Base-by-base conservation (phyloP, 78 protist genomes). In the Polysphondylium violaceum region DNA sequence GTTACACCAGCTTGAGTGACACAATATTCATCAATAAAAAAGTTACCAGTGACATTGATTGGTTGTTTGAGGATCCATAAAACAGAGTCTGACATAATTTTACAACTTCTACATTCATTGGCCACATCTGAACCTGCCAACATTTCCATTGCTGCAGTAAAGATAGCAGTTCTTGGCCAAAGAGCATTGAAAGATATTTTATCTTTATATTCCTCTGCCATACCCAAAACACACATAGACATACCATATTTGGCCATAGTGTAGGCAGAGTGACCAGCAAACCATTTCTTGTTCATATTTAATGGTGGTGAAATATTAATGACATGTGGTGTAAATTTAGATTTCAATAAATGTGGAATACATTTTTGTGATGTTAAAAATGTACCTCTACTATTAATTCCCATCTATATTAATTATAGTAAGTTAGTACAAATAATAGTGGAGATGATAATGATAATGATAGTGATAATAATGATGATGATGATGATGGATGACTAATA, bases 221-320 rank as follows among this genome's bases (percentile, higher is more conserved):
- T 92, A 55, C 96, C 97, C 59, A 94, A 76, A 0, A 75, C 94
- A 60, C 96, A 96, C 94, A 96, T 74, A 35, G 95, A 83, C 97
- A 96, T 96, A 43, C 96, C 95, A 61, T 96, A 96, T 73, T 96
- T 96, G 11, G 96, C 97, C 89, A 96, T 94, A 17, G 97, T 93
- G 56, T 96, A 96, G 14, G 97, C 97, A 19, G 60, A 51, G 75
- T 96, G 97, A 64, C 41, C 31, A 16, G 74, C 58, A 90, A 96
- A 96, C 97, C 97, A 96, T 44, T 75, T 43, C 44, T 64, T 78
- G n/a, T 86, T 21, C 94, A 96, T 83, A 81, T 91, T 76, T n/a
- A 96, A 78, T 43, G 97, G 97, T 47, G 97, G 97, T 35, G 95
- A 91, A 11, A 96, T 74, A 67, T 75, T 92, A 29, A 96, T 51